A percentile compares a stretch with the other conserved stretches of the same genome.
These are phyloP conservation scores for Anthracocystis setariae DNA, from an alignment of 1,284 basidiomycete genomes.

Conservation along the genomic window DNA sequence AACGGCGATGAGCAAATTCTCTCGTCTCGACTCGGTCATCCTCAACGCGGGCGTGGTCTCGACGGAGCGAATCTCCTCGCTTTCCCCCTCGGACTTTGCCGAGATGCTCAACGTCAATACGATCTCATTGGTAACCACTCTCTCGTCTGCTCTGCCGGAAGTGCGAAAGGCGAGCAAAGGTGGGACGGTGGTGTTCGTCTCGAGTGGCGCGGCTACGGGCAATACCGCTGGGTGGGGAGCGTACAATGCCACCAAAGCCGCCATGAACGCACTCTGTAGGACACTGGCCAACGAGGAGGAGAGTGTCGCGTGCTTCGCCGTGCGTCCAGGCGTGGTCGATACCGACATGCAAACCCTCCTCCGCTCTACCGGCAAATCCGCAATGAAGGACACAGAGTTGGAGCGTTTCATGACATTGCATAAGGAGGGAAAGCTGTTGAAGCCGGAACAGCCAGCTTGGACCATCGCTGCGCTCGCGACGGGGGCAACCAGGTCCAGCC, in stretches of 20 bases:
- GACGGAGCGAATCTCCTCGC: slow-evolving; percentile 55
- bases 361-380: neutral
- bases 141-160: slow-evolving; percentile 76
- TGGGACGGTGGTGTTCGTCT: slow-evolving; percentile 80
- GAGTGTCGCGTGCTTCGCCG: slow-evolving; percentile 76
- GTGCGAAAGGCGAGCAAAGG: slow-evolving; percentile 71
- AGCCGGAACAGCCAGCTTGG: slow-evolving; percentile 73
- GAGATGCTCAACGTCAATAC: slow-evolving; percentile 82
- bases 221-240: slow-evolving; percentile 78
- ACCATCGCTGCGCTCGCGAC: slow-evolving; percentile 74
- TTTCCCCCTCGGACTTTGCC: slow-evolving; percentile 72
- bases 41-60: slow-evolving; percentile 79
- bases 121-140: slow-evolving; percentile 78
- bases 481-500: slow-evolving; percentile 70
- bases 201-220: slow-evolving; percentile 81
- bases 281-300: slow-evolving; percentile 85
- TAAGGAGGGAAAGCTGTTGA: slow-evolving; percentile 74
- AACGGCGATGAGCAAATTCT: slow-evolving; percentile 73
- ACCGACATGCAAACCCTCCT: slow-evolving; percentile 58
- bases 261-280: slow-evolving; percentile 81
- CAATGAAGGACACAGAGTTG: slow-evolving; percentile 70
- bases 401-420: slow-evolving; percentile 75
- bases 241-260: slow-evolving; percentile 77
- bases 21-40: slow-evolving; percentile 78
- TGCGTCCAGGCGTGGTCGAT: slow-evolving; percentile 86